These are phyloP conservation scores for Lactifluus piperatus DNA, from an alignment of 768 basidiomycete genomes.

Conservation along the genomic window DNA sequence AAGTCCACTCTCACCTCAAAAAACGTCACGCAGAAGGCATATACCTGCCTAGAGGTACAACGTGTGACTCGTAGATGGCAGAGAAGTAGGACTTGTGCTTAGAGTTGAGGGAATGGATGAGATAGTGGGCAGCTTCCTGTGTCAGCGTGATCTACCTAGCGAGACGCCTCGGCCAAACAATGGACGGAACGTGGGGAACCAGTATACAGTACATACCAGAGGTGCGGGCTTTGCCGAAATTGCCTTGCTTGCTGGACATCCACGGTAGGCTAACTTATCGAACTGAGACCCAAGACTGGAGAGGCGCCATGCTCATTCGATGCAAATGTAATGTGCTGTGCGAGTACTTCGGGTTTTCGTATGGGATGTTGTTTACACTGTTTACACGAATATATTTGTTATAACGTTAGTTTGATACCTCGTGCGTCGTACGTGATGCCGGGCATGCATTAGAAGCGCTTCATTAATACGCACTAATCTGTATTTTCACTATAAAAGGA, in stretches of 20 bases:
- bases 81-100: slow-evolving; percentile 95
- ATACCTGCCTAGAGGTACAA: slow-evolving; percentile 30
- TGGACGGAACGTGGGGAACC: background rate
- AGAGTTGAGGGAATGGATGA: slow-evolving; percentile 79
- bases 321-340: no score
- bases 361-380: background rate
- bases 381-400: no score
- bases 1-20: background rate
- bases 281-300: background rate
- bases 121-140: slow-evolving; percentile 89
- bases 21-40: background rate
- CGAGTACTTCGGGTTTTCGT: background rate
- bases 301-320: no score
- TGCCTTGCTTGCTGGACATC: slow-evolving; percentile 49
- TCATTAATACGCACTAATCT: no score
- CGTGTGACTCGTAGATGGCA: slow-evolving; percentile 68
- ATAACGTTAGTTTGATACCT: background rate
- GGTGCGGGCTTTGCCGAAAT: slow-evolving; percentile 54
- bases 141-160: slow-evolving; percentile 83
- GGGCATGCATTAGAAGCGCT: no score
- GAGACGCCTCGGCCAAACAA: background rate
- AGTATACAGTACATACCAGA: no score
- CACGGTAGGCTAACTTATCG: slow-evolving; percentile 50
- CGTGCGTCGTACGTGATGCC: background rate
- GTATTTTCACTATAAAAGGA: background rate